These are phyloP conservation scores for Apium graveolens DNA, from an alignment of 129 eudicot species.

Conservation along the genomic window DNA sequence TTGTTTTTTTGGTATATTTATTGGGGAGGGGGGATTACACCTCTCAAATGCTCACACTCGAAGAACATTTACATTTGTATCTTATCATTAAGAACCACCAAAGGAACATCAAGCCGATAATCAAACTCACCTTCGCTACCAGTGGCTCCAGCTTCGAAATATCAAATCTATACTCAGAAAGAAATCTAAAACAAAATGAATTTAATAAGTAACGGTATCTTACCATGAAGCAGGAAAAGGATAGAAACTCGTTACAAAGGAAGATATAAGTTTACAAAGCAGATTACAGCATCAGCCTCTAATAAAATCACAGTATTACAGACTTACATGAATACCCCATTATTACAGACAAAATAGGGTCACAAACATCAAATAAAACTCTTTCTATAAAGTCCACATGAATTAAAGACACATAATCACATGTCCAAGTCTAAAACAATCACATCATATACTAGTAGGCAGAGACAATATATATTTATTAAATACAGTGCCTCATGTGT, in stretches of 20 bases:
- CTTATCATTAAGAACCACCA: background rate
- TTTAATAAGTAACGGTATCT: background rate
- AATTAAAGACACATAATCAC: no score
- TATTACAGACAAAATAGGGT: no score
- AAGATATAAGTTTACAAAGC: background rate
- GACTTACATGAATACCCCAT: background rate
- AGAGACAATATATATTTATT: background rate
- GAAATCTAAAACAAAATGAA: conserved; percentile 36
- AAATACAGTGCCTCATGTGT: background rate
- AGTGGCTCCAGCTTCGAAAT: conserved; percentile 90
- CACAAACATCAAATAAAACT: no score
- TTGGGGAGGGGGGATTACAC: background rate
- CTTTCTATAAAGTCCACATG: no score
- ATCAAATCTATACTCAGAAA: conserved; percentile 78
- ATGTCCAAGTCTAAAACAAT: background rate
- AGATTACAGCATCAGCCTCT: conserved; percentile 2
- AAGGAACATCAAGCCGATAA: background rate
- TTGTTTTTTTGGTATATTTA: no score
- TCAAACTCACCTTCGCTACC: conserved; percentile 80
- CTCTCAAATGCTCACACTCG: background rate
- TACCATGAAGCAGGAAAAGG: background rate
- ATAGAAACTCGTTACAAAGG: background rate
- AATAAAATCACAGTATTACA: background rate
- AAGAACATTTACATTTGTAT: background rate
- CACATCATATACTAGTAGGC: background rate